Conservation (phyloP, 345 rosid genomes). For the Camelina sativa region DNA sequence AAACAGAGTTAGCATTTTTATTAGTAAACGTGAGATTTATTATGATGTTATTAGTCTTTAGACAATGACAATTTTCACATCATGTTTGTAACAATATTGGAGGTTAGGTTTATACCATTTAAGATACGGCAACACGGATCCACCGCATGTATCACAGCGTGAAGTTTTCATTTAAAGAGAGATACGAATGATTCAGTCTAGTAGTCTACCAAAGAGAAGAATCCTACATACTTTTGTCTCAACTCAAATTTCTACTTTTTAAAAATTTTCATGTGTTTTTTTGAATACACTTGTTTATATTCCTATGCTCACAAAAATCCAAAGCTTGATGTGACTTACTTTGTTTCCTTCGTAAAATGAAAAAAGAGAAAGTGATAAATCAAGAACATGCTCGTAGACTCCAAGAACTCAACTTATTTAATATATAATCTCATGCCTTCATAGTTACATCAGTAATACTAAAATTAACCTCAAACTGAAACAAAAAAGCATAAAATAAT, state of each 20-base stretch:
- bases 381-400: conserved; percentile 28
- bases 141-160: conserved; percentile 7
- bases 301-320: conserved; percentile 24
- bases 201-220: conserved; percentile 16
- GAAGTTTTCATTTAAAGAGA: neutral
- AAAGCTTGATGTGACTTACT: conserved; percentile 41
- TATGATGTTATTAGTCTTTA: neutral
- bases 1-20: too few species aligned
- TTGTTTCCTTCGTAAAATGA: conserved; percentile 36
- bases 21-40: neutral
- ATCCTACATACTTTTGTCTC: conserved; percentile 14
- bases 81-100: neutral
- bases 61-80: neutral
- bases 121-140: conserved; percentile 7
- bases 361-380: conserved; percentile 10
- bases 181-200: conserved; percentile 30
- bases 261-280: neutral
- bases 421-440: neutral
- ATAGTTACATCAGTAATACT: too few species aligned
- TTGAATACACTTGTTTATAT: conserved; percentile 11
- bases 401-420: conserved; percentile 22
- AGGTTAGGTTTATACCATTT: conserved; percentile 8
- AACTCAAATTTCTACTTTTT: neutral
- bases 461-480: neutral
- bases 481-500: neutral